A percentile compares a stretch with the other conserved stretches of the same genome.
Evolutionary conservation across 225 moss, liverwort and hornwort species (phyloP).

Genomic region (Rhytidiadelphus loreus): DNA sequence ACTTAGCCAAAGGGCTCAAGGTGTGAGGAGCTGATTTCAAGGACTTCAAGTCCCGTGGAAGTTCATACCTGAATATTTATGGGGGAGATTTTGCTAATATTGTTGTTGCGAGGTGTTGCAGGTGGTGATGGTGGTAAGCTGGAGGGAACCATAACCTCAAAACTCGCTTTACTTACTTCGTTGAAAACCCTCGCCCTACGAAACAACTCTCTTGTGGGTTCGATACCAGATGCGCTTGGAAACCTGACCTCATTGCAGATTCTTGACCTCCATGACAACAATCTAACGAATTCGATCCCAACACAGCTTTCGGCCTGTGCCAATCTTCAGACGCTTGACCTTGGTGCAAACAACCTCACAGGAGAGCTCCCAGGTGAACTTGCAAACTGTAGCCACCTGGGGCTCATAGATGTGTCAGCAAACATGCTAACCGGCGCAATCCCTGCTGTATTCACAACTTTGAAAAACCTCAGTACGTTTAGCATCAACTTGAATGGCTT

Average conservation of each 20-base stretch:
- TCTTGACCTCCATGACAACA: not conserved
- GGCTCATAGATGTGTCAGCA: not conserved
- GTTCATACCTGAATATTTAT: not conserved
- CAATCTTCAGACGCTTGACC: not conserved
- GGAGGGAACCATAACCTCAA: not conserved
- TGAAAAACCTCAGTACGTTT: slow-evolving; percentile 10
- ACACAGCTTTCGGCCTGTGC: not conserved
- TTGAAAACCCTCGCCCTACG: not conserved
- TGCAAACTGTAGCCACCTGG: not conserved
- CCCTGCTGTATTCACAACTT: not conserved
- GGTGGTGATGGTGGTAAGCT: not conserved
- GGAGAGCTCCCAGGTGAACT: not conserved
- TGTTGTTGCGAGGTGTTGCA: not conserved
- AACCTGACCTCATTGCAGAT: not conserved
- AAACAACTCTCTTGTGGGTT: not conserved
- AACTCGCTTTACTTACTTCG: not conserved
- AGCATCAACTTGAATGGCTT: slow-evolving; percentile 2
- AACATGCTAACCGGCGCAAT: not conserved
- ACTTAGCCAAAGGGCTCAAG: not conserved
- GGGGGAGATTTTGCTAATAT: not conserved
- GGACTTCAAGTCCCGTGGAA: not conserved
- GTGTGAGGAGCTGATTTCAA: not conserved
- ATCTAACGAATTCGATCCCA: not conserved
- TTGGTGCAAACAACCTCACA: not conserved
- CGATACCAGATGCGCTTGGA: not conserved